phyloP scores from a whole-genome alignment of 1,284 basidiomycete species.

The Ustilago nuda region DNA sequence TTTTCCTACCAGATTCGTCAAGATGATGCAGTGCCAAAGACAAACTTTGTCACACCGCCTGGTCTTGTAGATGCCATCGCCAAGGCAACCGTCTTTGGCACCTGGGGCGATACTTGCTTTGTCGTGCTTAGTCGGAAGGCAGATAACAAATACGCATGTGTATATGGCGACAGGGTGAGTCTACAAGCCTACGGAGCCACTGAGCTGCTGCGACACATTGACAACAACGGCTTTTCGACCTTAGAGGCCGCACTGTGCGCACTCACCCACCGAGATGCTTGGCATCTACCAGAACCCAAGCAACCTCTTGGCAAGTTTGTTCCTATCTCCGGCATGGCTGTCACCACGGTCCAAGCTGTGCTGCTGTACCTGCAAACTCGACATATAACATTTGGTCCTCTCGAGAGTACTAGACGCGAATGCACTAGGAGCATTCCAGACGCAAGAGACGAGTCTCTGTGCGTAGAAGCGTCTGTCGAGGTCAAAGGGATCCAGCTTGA shows the following conservation, averaged over 20 bases:
- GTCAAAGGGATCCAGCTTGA: not conserved
- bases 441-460: not conserved
- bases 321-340: conserved; percentile 2
- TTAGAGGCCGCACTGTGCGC: not conserved
- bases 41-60: not conserved
- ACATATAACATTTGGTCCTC: conserved; percentile 15
- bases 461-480: not conserved
- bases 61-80: conserved; percentile 15
- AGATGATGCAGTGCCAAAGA: not conserved
- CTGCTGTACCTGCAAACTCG: conserved; percentile 31
- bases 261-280: not conserved
- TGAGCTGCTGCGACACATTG: not conserved
- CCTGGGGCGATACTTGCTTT: conserved; percentile 39
- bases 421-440: not conserved
- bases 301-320: not conserved
- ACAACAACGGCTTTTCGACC: not conserved
- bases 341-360: conserved; percentile 27
- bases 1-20: not conserved
- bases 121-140: conserved; percentile 10
- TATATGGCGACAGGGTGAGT: not conserved
- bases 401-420: not conserved
- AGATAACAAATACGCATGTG: conserved; percentile 4
- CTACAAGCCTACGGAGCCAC: conserved; percentile 5
- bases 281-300: not conserved
- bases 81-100: conserved; percentile 1